Evolutionary conservation across 148 eudicot genomes (phyloP).

Genomic region (Heliosperma pusillum): DNA sequence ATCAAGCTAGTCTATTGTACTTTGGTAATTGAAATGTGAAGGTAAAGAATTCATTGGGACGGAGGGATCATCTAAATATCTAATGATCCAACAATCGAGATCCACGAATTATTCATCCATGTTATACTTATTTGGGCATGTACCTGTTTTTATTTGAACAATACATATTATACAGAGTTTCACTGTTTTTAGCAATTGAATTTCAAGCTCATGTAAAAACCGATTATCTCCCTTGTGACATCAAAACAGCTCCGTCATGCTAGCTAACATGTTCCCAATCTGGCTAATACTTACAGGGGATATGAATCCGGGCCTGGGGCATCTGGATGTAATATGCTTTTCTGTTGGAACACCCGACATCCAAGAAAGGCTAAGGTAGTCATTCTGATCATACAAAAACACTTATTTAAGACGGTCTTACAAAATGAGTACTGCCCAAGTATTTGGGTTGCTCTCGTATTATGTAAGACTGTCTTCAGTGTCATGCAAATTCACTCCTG

Average conservation of each 20-base stretch:
- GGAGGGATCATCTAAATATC: too few species aligned
- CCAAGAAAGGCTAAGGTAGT: conserved; percentile 59
- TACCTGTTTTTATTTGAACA: too few species aligned
- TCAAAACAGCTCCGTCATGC: not conserved
- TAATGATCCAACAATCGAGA: too few species aligned
- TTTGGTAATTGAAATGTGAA: not conserved
- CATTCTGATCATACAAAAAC: not conserved
- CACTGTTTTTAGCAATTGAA: not conserved
- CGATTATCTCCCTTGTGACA: not conserved
- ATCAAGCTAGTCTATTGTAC: not conserved
- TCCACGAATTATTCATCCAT: too few species aligned
- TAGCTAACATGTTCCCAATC: conserved; percentile 4
- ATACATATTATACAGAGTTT: not conserved
- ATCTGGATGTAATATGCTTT: conserved; percentile 67
- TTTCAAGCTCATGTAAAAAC: not conserved
- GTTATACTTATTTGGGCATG: too few species aligned
- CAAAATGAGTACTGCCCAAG: not conserved
- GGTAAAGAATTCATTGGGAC: too few species aligned
- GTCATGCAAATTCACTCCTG: not conserved
- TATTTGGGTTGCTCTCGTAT: not conserved
- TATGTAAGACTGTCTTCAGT: too few species aligned
- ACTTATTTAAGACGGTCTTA: not conserved
- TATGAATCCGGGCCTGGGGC: conserved; percentile 84
- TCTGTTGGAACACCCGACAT: conserved; percentile 75
- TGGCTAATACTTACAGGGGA: conserved; percentile 47